A percentile compares a stretch with the other conserved stretches of the same genome.
phyloP scores from a whole-genome alignment of 1,284 basidiomycete genomes.

The Trichosporon sp. region DNA sequence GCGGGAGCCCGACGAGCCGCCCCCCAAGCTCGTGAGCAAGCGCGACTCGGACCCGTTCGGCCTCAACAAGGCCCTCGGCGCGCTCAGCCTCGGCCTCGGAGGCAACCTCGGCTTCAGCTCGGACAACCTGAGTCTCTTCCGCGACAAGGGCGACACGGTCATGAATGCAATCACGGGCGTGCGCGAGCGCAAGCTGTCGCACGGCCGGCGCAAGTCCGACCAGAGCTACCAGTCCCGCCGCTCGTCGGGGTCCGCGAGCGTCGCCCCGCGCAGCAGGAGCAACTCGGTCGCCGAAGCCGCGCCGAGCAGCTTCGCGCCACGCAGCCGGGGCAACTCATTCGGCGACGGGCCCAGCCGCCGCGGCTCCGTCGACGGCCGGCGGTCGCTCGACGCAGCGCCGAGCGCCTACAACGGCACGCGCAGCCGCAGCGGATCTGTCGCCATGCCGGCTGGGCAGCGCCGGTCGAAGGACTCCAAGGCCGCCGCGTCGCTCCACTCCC shows the following conservation, averaged over 20 bases:
- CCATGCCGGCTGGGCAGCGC: too few species aligned
- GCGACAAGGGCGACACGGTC: neutral
- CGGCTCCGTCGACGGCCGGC: neutral
- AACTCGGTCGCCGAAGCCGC: neutral
- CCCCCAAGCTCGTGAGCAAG: neutral
- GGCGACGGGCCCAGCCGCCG: neutral
- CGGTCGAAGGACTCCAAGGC: too few species aligned
- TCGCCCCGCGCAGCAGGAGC: neutral
- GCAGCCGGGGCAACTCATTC: neutral
- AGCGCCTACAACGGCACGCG: neutral
- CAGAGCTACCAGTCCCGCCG: neutral
- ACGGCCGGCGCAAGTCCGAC: neutral
- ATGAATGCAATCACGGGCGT: neutral
- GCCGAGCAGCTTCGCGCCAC: neutral
- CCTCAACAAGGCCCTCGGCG: neutral
- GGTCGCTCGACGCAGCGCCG: neutral
- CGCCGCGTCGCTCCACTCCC: too few species aligned
- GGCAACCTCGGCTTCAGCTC: neutral
- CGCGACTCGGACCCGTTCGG: neutral
- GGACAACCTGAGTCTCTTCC: neutral
- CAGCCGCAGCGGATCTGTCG: neutral
- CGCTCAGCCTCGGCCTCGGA: neutral
- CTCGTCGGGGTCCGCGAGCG: neutral
- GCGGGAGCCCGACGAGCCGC: neutral
- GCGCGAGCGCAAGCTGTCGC: neutral